Percentiles rank a stretch among this genome's conserved stretches.
phyloP scores from a whole-genome alignment of 345 rosid genomes.

The Eucalyptus sp. region DNA sequence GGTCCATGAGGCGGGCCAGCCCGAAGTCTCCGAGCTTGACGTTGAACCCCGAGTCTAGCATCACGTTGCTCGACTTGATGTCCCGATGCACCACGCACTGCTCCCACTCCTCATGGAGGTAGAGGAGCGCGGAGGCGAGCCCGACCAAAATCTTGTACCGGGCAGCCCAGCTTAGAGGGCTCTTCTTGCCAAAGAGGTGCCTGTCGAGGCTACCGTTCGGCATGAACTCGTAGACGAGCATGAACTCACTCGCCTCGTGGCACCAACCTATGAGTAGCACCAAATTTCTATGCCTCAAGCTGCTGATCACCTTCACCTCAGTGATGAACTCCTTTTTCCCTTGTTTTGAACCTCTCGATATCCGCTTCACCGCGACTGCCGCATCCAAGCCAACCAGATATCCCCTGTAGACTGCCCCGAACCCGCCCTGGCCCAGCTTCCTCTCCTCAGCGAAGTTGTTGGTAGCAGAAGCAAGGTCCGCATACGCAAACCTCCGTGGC shows the following conservation, averaged over 20 bases:
- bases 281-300: conserved; percentile 10
- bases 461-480: conserved; percentile 2
- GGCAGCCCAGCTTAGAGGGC: conserved; percentile 7
- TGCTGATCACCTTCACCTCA: conserved; percentile 20
- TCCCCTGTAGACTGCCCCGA: conserved; percentile 13
- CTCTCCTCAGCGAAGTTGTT: neutral
- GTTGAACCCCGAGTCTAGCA: conserved; percentile 7
- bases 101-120: conserved; percentile 14
- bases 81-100: conserved; percentile 18
- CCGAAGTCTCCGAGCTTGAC: conserved; percentile 29
- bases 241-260: conserved; percentile 1
- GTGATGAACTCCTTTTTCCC: conserved; percentile 9
- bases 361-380: conserved; percentile 9
- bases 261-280: conserved; percentile 23
- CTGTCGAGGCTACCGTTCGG: neutral
- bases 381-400: neutral
- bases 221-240: conserved; percentile 15
- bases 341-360: conserved; percentile 2
- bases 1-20: conserved; percentile 23
- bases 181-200: conserved; percentile 3
- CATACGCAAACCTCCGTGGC: conserved; percentile 3
- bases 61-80: conserved; percentile 18
- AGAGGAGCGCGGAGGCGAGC: conserved; percentile 12
- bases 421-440: conserved; percentile 11
- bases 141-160: conserved; percentile 5